Percentiles rank a stretch among this genome's conserved stretches.
phyloP scores from a whole-genome alignment of 345 rosid species.

The Bruguiera gymnorhiza region DNA sequence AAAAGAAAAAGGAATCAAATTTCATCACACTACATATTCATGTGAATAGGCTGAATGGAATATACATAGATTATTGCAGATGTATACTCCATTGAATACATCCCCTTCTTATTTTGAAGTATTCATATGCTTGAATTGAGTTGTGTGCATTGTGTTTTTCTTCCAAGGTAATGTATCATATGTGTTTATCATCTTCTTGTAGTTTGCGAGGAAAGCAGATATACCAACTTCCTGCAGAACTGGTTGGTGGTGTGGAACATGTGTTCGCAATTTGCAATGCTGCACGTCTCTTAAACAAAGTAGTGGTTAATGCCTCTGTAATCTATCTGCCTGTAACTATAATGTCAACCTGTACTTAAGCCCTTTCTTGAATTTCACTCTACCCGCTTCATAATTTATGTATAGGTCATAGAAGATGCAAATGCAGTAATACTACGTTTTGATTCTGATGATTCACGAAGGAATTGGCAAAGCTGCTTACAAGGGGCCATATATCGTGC shows the following conservation, averaged over 20 bases:
- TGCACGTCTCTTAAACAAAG: conserved; percentile 59
- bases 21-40: too few species aligned
- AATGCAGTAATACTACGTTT: conserved; percentile 66
- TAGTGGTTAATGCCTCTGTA: conserved; percentile 15
- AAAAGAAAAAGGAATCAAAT: too few species aligned
- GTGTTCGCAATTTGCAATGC: conserved; percentile 74
- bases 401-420: conserved; percentile 80
- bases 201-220: conserved; percentile 88
- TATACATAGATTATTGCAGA: too few species aligned
- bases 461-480: conserved; percentile 79
- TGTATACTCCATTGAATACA: too few species aligned
- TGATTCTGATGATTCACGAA: conserved; percentile 66
- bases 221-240: conserved; percentile 61
- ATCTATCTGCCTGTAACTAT: conserved; percentile 3
- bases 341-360: conserved; percentile 9
- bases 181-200: conserved; percentile 22
- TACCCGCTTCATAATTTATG: conserved; percentile 11
- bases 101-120: too few species aligned
- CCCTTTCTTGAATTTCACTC: conserved; percentile 15
- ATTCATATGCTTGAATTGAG: neutral
- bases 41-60: too few species aligned
- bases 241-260: conserved; percentile 64
- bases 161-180: conserved; percentile 11
- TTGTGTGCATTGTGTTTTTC: conserved; percentile 1
- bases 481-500: conserved; percentile 86